Conservation (phyloP, 176 grass and related monocot genomes). For the Aegilops umbellulata region DNA sequence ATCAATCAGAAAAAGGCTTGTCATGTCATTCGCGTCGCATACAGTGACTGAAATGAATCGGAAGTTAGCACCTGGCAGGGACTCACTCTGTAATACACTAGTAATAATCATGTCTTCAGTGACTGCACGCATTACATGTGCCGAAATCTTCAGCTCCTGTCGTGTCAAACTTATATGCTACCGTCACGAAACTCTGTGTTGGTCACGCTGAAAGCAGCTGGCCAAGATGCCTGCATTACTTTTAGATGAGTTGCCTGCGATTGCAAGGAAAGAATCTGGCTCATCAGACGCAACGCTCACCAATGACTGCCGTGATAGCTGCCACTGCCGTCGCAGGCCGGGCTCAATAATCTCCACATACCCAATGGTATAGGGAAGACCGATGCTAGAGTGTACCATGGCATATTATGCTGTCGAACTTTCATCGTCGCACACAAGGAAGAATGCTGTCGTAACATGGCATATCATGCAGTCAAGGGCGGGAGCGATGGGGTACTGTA, state of each 20-base stretch:
- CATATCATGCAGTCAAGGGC: not conserved
- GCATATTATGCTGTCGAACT: too few relatives aligned
- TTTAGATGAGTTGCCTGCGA: not conserved
- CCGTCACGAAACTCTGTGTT: not conserved
- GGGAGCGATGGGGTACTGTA: not conserved
- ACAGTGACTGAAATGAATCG: not conserved
- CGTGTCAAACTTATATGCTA: too few relatives aligned
- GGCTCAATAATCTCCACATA: too few relatives aligned
- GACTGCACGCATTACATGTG: not conserved
- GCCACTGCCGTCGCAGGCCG: too few relatives aligned
- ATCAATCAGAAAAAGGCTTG: not conserved
- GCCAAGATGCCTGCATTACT: not conserved
- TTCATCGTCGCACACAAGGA: not conserved
- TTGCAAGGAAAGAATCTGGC: not conserved
- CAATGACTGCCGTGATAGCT: not conserved
- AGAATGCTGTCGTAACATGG: not conserved
- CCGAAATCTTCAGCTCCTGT: not conserved
- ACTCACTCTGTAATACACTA: conserved; percentile 1
- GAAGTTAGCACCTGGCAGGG: not conserved
- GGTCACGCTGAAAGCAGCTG: not conserved
- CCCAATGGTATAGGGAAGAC: too few relatives aligned
- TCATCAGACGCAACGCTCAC: not conserved
- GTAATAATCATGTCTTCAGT: not conserved
- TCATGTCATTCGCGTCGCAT: not conserved
- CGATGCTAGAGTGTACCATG: too few relatives aligned